Percentiles rank a stretch among this genome's conserved stretches.
Evolutionary conservation across 805 yeast species (phyloP).

Genomic region (Yamadazyma paraphyllophila): DNA sequence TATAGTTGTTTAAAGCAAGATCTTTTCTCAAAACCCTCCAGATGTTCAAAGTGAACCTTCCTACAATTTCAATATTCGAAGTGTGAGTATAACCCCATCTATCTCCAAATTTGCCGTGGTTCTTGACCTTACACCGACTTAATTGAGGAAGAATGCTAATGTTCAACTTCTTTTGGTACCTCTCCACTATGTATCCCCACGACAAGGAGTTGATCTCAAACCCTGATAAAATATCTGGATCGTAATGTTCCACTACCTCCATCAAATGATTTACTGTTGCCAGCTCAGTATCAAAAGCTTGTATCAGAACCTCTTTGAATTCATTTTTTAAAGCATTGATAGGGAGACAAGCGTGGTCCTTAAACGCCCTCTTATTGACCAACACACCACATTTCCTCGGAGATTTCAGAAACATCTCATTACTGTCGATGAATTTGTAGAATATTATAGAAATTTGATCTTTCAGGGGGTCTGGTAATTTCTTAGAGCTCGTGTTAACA

Average conservation of each 20-base stretch:
- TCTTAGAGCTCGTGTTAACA: constrained; percentile 49
- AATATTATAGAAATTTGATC: constrained; percentile 62
- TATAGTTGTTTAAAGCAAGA: constrained; percentile 60
- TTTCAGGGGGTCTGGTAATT: constrained; percentile 59
- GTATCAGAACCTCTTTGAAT: background rate
- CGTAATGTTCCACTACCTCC: constrained; percentile 56
- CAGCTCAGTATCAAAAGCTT: constrained; percentile 39
- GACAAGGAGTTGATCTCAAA: constrained; percentile 77
- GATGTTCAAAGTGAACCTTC: constrained; percentile 79
- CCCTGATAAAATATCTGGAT: constrained; percentile 88
- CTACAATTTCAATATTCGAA: constrained; percentile 63
- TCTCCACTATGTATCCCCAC: constrained; percentile 86
- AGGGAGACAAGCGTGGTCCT: background rate
- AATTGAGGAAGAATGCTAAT: constrained; percentile 57
- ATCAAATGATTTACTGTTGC: constrained; percentile 58
- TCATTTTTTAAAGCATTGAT: background rate
- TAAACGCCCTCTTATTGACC: constrained; percentile 8
- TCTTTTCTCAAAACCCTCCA: constrained; percentile 78
- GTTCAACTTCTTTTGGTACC: constrained; percentile 47
- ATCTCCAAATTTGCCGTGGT: constrained; percentile 56
- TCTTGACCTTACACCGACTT: constrained; percentile 54
- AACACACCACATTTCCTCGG: constrained; percentile 17
- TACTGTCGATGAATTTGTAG: constrained; percentile 55
- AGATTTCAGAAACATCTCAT: constrained; percentile 15
- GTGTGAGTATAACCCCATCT: constrained; percentile 84